Base-by-base conservation (phyloP, 768 basidiomycete genomes). In the Boletus edulis region DNA sequence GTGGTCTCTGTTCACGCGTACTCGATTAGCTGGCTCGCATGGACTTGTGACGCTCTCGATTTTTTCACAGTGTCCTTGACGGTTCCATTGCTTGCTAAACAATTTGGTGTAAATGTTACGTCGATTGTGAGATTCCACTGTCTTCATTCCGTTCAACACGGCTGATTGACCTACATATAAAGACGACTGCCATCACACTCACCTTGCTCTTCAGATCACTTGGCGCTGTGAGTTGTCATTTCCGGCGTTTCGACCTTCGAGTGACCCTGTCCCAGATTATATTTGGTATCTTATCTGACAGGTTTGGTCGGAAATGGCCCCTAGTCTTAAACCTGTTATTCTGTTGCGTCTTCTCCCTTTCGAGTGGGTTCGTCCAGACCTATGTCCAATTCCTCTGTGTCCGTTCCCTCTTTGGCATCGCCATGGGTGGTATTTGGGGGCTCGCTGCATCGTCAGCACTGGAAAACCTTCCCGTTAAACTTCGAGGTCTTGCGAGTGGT, bases 301-400 rank as follows among this genome's bases (percentile, higher is more conserved):
- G 95, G 4, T 96, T 78, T 68, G 95, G 95, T 5, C 82, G 95
- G 29, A 96, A 95, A 78, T 98, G 94, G 94, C 94, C 94, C 5
- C 77, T 95, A 5, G 83, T 96, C 29, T 59, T 63, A 59, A 94
- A 94, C 67, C 77, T 95, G 20, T 43, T 92, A 24, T 66, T 94
- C 45, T 81, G 92, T 57, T 77, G 81, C 14, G 67, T 80, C 5
- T 81, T 97, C 49, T 85, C 94, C 64, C 81, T 97, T 22, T 89
- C 85, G 0, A 84, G 85, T 1, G 86, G 90, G 27, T 98, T 95
- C 71, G 84, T 85, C 41, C 78, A 86, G 17, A 91, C 85, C 0
- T 98, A 83, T 73, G 32, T 56, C 0, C 78, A 87, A 57, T 98
- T 98, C 75, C 81, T 98, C 24, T 93, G 81, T 15, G 77, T 93